Evolutionary conservation across 192 early-diverging fungal genomes (phyloP).

Genomic region (Fimicolochytrium jonesii): DNA sequence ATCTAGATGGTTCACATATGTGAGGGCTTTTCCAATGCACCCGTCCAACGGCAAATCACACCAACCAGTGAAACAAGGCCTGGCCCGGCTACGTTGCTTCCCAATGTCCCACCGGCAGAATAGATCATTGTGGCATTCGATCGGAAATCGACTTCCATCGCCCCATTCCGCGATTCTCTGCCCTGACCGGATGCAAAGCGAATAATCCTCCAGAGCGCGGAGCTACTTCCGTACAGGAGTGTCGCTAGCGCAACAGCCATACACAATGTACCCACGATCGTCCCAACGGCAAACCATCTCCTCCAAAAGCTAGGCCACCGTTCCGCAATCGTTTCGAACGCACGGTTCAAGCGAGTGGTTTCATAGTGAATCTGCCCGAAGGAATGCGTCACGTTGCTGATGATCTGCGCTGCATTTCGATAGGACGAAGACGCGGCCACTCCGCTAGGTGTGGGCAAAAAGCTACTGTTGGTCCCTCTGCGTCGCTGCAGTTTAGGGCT

Average conservation of each 20-base stretch:
- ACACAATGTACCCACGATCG: slow-evolving; percentile 34
- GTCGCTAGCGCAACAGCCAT: slow-evolving; percentile 46
- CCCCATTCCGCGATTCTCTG: slow-evolving; percentile 14
- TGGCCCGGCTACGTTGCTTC: slow-evolving; percentile 27
- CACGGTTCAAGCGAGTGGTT: neutral
- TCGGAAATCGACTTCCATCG: slow-evolving; percentile 1
- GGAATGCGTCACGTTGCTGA: slow-evolving; percentile 8
- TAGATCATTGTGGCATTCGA: slow-evolving; percentile 22
- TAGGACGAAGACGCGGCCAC: no score
- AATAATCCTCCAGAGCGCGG: no score
- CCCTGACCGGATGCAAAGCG: no score
- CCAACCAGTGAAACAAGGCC: slow-evolving; percentile 64
- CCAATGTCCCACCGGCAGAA: slow-evolving; percentile 13
- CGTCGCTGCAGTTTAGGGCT: no score
- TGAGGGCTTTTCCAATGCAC: no score
- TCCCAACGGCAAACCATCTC: slow-evolving; percentile 55
- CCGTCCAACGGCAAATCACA: neutral
- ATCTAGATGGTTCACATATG: no score
- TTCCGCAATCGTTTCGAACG: neutral
- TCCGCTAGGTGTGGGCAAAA: no score
- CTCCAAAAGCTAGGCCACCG: slow-evolving; percentile 44
- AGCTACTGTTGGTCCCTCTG: no score
- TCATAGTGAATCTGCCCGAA: slow-evolving; percentile 1
- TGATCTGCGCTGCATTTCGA: no score
- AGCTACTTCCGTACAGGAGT: slow-evolving; percentile 40